Base-by-base conservation (phyloP, 129 eudicot genomes). In the Flaveria robusta region DNA sequence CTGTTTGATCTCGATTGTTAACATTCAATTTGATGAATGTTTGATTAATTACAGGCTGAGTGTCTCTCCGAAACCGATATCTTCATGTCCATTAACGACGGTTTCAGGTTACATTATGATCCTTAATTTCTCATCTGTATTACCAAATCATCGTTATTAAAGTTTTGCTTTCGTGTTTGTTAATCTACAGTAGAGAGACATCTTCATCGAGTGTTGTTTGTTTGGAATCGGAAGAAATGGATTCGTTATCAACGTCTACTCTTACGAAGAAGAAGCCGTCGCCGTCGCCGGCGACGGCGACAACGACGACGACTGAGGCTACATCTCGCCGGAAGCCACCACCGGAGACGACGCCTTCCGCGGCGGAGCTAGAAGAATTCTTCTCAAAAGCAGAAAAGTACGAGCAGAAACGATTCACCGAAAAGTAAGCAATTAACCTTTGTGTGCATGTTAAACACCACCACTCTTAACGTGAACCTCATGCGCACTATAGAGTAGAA, bases 281-380 rank as follows among this genome's bases (percentile, higher is more conserved):
- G 13, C 41, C 58, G 2, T 18, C 12, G 63, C 13, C 20, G 66
- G 1, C 8, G 18, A 29, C 64, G n/a, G 47, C 65, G 14, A 46
- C 68, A 51, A 55, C 62, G 62, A 0, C 82, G 13, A 5, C 18
- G 50, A 55, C 14, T 26, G 84, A 80, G 11, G 74, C 80, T 6
- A 74, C 70, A 29, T 68, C 84, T 12, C 41, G 75, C 24, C 81
- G 75, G 41, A 80, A 70, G 46, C 74, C 62, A 15, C 56, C 84
- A 0, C 39, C 39, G 79, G 74, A 54, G 12, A 73, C 50, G 74
- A 76, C 72, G 80, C 97, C 97, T 5, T 72, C 89, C 29, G 74
- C 83, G 22, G 81, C 81, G 77, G 96, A 91, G 79, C 68, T 91
- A 37, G 97, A 91, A 71, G 97, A 87, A 34, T 91, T 91, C 59